Evolutionary conservation across 2,329 filamentous ascomycete genomes (phyloP), one percentile per base, ranked within the genome.

Genomic region (Penicillium sp.): DNA sequence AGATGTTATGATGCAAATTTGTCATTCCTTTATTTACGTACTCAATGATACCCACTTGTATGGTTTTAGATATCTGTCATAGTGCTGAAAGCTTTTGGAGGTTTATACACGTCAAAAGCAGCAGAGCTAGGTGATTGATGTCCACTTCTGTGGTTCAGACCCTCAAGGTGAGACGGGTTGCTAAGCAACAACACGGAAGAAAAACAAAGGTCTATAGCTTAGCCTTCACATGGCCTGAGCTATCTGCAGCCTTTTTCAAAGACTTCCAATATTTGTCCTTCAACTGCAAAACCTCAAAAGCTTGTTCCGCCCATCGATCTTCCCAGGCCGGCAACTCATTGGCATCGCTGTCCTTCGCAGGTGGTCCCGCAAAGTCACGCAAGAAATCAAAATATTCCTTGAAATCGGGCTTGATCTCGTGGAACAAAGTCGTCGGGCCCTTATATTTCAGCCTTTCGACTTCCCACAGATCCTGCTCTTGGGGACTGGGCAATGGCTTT

Each of bases 131-230:
- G 19, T 22, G 19, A 22, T 22, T 22, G 22, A 46, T 26, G 4
- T 26, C 4, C 7, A 25, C 5, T 13, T 45, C 1, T 2, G 1
- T 22, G 8, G 42, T 8, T 10, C 49, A 64, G 13, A 53, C 46
- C 61, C 62, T 66, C 4, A 62, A 59, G 0, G 68, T 68, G 22
- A 60, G n/a, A 2, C 65, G 66, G 26, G 56, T 33, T 33, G 30
- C 30, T 11, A 4, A 33, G 10, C 35, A 37, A 14, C 7, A 11
- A 5, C 35, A 14, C 13, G 8, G 13, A 13, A 14, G 5, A 37
- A 43, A 25, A 10, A 1, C 40, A 43, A 22, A 1, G 25, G 35
- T 37, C 40, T 43, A 43, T 7, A 43, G 40, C 40, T 43, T 43
- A 2, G 40, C 40, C 19, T 43, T 43, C 1, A 22, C 19, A 3